Base-by-base conservation (phyloP, 352 stramenopile species). In the Globisporangium iwayamae region DNA sequence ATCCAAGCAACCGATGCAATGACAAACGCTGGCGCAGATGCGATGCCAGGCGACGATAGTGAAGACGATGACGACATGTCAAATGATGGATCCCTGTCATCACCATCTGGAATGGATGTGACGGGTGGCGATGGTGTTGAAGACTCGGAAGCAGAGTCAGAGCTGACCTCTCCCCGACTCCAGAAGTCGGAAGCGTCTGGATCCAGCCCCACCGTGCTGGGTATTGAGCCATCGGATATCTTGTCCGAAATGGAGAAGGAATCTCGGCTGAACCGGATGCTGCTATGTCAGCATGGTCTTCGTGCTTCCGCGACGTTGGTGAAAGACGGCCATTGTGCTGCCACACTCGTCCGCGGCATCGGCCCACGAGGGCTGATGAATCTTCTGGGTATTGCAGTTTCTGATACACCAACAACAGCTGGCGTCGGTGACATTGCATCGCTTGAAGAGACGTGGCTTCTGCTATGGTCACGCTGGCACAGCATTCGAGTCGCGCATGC, bases 51-150 rank as follows among this genome's bases (percentile, higher is more conserved):
- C 18, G 84, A 86, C 45, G 84, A 92, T 36, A 87, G 78, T 25
- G 86, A 93, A 63, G 84, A 94, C 32, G 86, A 94, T 28, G 77
- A 83, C 36, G 86, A 93, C n/a, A 93, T 93, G 81, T 93, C 86
- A 18, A 91, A 94, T 63, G 85, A 93, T 70, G 85, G 80, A 30
- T 91, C 82, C 25, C 70, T 69, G 18, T 84, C 82, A 0, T 90
- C 85, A 7, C 83, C 85, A 43, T 85, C 77, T n/a, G 80, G 71
- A 10, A 79, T 91, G 72, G 85, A 94, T 65, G 57, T 76, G 39
- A 70, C 53, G 4, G 72, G 64, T 62, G 69, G 70, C 22, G 65
- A 65, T 25, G 73, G 72, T 28, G 73, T 72, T 28, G 82, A 79
- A 20, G 83, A 91, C 22, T 90, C 83, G 11, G 85, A 90, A 61